Conservation (phyloP, 139 green algal genomes). For the Volvox reticuliferus region DNA sequence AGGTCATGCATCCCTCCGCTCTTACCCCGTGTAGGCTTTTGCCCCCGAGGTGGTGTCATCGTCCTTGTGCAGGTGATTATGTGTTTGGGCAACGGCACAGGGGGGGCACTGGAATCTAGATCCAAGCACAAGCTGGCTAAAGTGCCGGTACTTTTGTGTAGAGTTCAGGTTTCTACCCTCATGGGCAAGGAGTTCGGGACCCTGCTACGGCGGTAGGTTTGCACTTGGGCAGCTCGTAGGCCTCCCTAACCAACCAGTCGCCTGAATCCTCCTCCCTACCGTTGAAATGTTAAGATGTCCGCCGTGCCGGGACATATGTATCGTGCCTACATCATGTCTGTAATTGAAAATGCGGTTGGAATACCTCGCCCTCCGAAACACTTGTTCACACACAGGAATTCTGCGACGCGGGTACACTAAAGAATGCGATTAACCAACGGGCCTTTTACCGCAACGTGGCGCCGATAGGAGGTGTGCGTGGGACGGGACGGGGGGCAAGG, state of each 20-base stretch:
- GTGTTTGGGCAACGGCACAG: not conserved
- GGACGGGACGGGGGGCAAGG: not conserved
- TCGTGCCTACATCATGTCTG: not conserved
- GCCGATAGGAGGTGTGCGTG: not conserved
- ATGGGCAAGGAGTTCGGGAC: not conserved
- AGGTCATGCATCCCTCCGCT: not conserved
- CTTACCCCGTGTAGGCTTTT: not conserved
- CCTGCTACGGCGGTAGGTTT: not conserved
- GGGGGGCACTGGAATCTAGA: not conserved
- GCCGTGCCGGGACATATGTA: not conserved
- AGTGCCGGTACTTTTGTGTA: not conserved
- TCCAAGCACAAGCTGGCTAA: not conserved
- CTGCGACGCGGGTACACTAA: slow-evolving; percentile 24
- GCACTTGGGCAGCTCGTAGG: not conserved
- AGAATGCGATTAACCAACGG: slow-evolving; percentile 28
- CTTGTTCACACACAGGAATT: slow-evolving; percentile 46
- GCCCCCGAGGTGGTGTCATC: not conserved
- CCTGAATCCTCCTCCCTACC: not conserved
- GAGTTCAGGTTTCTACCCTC: not conserved
- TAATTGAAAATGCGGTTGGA: not conserved
- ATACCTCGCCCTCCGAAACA: not conserved
- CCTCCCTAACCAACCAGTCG: not conserved
- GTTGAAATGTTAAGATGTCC: not conserved
- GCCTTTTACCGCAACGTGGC: slow-evolving; percentile 32
- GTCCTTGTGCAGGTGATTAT: slow-evolving; percentile 26